phyloP scores from a whole-genome alignment of 208 protist genomes.

The Phytomonas francai region DNA sequence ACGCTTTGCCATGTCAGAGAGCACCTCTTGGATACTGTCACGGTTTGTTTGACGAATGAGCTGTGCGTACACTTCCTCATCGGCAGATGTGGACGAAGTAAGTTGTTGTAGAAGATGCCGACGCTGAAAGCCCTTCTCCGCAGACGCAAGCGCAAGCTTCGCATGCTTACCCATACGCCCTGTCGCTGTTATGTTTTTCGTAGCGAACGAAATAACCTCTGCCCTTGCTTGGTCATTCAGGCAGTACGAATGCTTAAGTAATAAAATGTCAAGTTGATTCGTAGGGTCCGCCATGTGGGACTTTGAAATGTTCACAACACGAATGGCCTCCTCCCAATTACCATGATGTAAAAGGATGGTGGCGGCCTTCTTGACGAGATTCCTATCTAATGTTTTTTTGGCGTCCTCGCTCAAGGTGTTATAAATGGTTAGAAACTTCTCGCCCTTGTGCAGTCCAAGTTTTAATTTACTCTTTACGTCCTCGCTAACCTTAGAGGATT shows the following conservation, averaged over 20 bases:
- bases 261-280: slow-evolving; percentile 31
- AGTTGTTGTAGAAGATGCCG: slow-evolving; percentile 52
- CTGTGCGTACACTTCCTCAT: slow-evolving; percentile 68
- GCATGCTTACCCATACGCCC: slow-evolving; percentile 30
- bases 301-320: slow-evolving; percentile 33
- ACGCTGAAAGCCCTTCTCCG: slow-evolving; percentile 33
- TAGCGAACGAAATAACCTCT: slow-evolving; percentile 27
- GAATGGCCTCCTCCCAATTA: slow-evolving; percentile 59
- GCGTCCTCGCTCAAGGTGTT: slow-evolving; percentile 17
- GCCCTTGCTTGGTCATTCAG: slow-evolving; percentile 30
- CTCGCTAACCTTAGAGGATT: slow-evolving; percentile 19
- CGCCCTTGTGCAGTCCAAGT: slow-evolving; percentile 17
- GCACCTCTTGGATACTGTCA: slow-evolving; percentile 39
- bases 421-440: slow-evolving; percentile 20
- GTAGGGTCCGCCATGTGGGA: slow-evolving; percentile 29
- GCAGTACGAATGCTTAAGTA: slow-evolving; percentile 21
- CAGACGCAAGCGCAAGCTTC: slow-evolving; percentile 39
- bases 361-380: slow-evolving; percentile 25
- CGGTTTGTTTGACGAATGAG: slow-evolving; percentile 43
- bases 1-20: slow-evolving; percentile 49
- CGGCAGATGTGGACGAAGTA: slow-evolving; percentile 41
- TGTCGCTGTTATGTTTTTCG: slow-evolving; percentile 32
- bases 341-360: slow-evolving; percentile 19
- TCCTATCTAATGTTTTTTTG: slow-evolving; percentile 16
- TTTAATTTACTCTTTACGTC: slow-evolving; percentile 18